A percentile compares a stretch with the other conserved stretches of the same genome.
Conservation (phyloP, 345 rosid genomes). For the Ricinus communis region DNA sequence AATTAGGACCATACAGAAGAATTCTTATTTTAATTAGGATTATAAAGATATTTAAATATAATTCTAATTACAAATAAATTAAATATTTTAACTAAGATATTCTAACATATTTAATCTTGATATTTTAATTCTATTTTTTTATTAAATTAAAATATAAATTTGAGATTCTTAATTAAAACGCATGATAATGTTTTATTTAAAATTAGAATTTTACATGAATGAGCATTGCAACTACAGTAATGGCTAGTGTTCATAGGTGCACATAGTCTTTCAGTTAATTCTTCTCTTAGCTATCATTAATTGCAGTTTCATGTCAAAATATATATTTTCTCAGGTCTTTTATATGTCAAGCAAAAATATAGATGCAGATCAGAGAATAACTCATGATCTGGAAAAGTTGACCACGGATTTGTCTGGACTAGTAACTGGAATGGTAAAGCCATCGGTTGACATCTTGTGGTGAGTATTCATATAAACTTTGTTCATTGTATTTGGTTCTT, state of each 20-base stretch:
- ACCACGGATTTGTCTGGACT: conserved; percentile 82
- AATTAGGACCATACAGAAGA: too few species aligned
- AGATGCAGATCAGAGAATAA: conserved; percentile 97
- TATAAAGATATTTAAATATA: too few species aligned
- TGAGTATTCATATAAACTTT: conserved; percentile 38
- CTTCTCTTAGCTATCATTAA: neutral
- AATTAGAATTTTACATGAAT: too few species aligned
- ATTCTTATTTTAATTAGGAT: too few species aligned
- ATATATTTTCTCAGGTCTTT: conserved; percentile 55
- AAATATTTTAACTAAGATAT: too few species aligned
- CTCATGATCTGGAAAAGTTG: conserved; percentile 89
- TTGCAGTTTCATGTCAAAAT: conserved; percentile 7
- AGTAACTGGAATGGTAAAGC: conserved; percentile 99
- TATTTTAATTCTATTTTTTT: too few species aligned
- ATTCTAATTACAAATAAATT: too few species aligned
- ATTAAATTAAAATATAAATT: too few species aligned
- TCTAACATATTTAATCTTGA: too few species aligned
- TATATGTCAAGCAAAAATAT: conserved; percentile 78
- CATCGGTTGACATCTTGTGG: conserved; percentile 93
- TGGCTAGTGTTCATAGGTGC: neutral
- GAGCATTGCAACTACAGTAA: too few species aligned
- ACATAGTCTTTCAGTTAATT: neutral
- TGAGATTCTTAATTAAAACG: too few species aligned
- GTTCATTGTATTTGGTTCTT: neutral
- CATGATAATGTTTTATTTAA: too few species aligned